Evolutionary conservation across 495 filamentous ascomycete species (phyloP), one percentile per base, ranked within the genome.

Genomic region (Glonium stellatum): DNA sequence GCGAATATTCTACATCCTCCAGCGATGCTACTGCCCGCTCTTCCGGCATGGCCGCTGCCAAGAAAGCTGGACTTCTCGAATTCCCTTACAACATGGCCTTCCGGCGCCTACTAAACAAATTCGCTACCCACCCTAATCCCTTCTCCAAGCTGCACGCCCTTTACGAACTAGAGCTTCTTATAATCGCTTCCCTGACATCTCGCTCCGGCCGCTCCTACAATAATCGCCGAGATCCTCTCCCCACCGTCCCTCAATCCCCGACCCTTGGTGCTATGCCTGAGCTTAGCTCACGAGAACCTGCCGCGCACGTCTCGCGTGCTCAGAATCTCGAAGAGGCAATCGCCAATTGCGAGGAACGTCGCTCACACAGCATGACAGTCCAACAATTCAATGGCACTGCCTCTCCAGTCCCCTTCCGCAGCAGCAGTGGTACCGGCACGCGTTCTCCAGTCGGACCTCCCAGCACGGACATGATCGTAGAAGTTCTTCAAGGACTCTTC

Each of bases 41-140:
- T n/a, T 47, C 72, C 44, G 55, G 69, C 47, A 61, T 72, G 59
- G 54, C 66, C 12, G 68, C 67, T 27, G 68, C 70, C 1, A 77
- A 73, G 65, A 73, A 72, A 53, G 69, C 72, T 34, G 72, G 73
- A 10, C 23, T 71, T 15, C 60, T 69, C 19, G 69, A 73, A 19
- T 73, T 73, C 55, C 71, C 71, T n/a, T 73, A 71, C 62, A 70
- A 71, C 41, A 60, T 60, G 48, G 87, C 90, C 5, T 97, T 92
- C 73, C 82, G 84, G 64, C 85, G 84, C 23, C 80, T 97, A 0
- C 76, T 96, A 21, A 82, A 85, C 54, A 90, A 89, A 68, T 96
- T 97, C 65, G 93, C 90, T 18, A 88, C 89, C 4, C 90, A 93
- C 68, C 88, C 89, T 1, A 95, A 95, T 66, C 92, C 92, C 0